phyloP scores from a whole-genome alignment of 441 rosid species.

The Theobroma grandiflorum region DNA sequence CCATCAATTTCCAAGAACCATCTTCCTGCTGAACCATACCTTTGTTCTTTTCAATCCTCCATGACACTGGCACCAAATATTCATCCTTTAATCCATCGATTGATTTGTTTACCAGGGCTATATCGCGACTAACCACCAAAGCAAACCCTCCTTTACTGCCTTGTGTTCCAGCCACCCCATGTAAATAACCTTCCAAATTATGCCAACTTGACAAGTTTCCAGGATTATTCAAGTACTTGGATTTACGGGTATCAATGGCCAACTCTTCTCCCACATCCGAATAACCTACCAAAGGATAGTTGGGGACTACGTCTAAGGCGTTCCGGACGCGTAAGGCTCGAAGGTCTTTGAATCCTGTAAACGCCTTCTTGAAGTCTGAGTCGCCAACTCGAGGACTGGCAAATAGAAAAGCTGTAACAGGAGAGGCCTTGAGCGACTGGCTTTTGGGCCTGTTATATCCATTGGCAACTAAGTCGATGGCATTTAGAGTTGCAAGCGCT shows the following conservation, averaged over 20 bases:
- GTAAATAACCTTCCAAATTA: conserved; percentile 71
- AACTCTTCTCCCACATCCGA: conserved; percentile 82
- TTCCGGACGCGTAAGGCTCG: conserved; percentile 60
- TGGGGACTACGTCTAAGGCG: conserved; percentile 62
- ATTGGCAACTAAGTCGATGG: conserved; percentile 72
- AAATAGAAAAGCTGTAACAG: conserved; percentile 72
- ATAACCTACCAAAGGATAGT: conserved; percentile 70
- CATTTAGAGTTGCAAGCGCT: conserved; percentile 78
- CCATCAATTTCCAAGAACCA: conserved; percentile 87
- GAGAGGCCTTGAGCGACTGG: conserved; percentile 42
- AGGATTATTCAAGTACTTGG: conserved; percentile 68
- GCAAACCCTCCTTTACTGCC: conserved; percentile 63
- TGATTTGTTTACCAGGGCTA: conserved; percentile 66
- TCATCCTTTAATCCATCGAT: conserved; percentile 66
- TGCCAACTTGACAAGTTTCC: conserved; percentile 59
- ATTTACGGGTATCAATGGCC: conserved; percentile 62
- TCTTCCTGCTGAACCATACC: conserved; percentile 79
- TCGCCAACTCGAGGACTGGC: conserved; percentile 90
- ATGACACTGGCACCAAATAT: conserved; percentile 61
- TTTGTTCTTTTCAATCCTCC: conserved; percentile 69
- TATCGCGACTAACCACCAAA: conserved; percentile 65
- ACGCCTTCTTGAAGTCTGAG: conserved; percentile 53
- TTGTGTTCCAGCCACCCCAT: conserved; percentile 87
- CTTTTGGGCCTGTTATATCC: conserved; percentile 57
- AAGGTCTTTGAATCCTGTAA: conserved; percentile 52